A percentile compares a stretch with the other conserved stretches of the same genome.
Evolutionary conservation across 371 early-diverging fungal species (phyloP).

Genomic region (Mucor mucedo): DNA sequence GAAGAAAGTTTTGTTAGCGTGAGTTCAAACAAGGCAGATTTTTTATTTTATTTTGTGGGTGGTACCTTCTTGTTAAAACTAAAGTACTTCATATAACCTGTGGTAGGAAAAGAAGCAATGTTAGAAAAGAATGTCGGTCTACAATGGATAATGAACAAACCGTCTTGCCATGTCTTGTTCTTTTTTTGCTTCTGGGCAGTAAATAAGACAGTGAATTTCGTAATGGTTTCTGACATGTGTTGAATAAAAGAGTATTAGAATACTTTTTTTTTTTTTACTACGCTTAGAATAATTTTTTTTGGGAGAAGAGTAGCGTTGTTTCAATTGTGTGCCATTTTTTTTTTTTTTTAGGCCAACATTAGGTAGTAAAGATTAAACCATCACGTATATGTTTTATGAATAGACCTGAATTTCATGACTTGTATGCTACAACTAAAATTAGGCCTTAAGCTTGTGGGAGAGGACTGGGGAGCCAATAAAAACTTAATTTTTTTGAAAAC

Average conservation of each 20-base stretch:
- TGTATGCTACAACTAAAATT: too few relatives aligned
- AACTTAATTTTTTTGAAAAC: too few relatives aligned
- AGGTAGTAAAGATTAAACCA: too few relatives aligned
- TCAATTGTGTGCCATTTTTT: too few relatives aligned
- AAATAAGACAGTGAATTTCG: slow-evolving; percentile 46
- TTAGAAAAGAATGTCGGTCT: not conserved
- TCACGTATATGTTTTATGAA: too few relatives aligned
- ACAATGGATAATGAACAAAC: slow-evolving; percentile 19
- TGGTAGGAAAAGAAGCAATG: too few relatives aligned
- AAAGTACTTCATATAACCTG: slow-evolving; percentile 52
- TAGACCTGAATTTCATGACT: too few relatives aligned
- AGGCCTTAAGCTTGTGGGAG: too few relatives aligned
- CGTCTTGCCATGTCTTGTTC: slow-evolving; percentile 71
- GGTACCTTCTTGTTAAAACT: slow-evolving; percentile 50
- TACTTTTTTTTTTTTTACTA: not conserved
- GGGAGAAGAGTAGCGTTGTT: not conserved
- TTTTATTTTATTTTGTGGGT: not conserved
- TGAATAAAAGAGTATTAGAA: slow-evolving; percentile 3
- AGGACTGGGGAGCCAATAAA: too few relatives aligned
- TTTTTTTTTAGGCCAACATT: too few relatives aligned
- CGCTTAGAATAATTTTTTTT: not conserved
- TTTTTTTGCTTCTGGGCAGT: slow-evolving; percentile 67
- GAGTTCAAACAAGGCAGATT: too few relatives aligned
- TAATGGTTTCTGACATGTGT: slow-evolving; percentile 36
- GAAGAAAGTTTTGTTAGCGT: too few relatives aligned